These are phyloP conservation scores for Verticillium tricorpus DNA, from an alignment of 2,329 filamentous ascomycete genomes.

Conservation along the genomic window DNA sequence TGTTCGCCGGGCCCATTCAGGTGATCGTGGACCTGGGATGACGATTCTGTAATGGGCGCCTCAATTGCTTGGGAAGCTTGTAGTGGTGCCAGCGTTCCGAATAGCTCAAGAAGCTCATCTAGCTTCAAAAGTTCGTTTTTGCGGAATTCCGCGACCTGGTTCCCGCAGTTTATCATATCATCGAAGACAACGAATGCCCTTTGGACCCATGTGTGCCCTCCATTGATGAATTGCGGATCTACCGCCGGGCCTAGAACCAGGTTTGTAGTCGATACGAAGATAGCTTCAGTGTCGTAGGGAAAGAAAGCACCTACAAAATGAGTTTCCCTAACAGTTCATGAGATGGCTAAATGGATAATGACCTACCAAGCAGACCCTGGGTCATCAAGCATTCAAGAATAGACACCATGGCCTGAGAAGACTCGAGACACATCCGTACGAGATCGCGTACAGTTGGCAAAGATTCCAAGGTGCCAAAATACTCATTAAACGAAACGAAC, in stretches of 20 bases:
- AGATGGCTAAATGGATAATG: not conserved
- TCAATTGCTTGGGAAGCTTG: not conserved
- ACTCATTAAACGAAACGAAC: slow-evolving; percentile 19
- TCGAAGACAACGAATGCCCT: slow-evolving; percentile 39
- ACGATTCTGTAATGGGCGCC: not conserved
- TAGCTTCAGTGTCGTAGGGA: slow-evolving; percentile 32
- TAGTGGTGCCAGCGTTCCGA: slow-evolving; percentile 17
- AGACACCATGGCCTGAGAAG: slow-evolving; percentile 25
- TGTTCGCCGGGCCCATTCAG: not conserved
- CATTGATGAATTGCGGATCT: slow-evolving; percentile 28
- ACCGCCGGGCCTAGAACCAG: slow-evolving; percentile 32
- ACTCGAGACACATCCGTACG: slow-evolving; percentile 28
- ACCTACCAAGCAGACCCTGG: slow-evolving; percentile 41
- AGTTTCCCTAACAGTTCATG: slow-evolving; percentile 26
- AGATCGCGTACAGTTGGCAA: slow-evolving; percentile 26
- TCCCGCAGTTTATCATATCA: slow-evolving; percentile 40
- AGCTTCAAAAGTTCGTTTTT: slow-evolving; percentile 41
- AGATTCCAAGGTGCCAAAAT: slow-evolving; percentile 30
- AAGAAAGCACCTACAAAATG: slow-evolving; percentile 35
- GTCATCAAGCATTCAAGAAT: slow-evolving; percentile 38
- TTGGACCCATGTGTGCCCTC: slow-evolving; percentile 30
- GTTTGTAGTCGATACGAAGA: slow-evolving; percentile 38
- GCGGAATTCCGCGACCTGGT: slow-evolving; percentile 38
- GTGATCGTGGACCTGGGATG: not conserved
- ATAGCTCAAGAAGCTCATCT: slow-evolving; percentile 27